Evolutionary conservation across 2,329 filamentous ascomycete species (phyloP).

Genomic region (Biscogniauxia sp.): DNA sequence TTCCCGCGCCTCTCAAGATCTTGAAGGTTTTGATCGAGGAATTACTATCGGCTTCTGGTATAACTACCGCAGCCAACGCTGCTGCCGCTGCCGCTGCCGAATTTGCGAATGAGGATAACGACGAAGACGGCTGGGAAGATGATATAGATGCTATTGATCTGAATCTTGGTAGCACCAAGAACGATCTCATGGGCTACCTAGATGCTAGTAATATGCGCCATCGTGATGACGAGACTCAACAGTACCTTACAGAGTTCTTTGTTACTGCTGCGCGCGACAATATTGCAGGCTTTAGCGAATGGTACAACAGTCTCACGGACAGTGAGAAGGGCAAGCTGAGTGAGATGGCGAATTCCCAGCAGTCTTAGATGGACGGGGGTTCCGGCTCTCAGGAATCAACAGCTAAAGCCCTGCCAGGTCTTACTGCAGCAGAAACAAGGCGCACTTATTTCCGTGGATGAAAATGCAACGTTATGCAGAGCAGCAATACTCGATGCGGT

Average conservation of each 20-base stretch:
- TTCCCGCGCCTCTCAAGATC: conserved; percentile 90
- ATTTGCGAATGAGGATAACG: conserved; percentile 60
- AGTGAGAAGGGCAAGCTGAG: conserved; percentile 57
- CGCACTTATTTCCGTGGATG: background rate
- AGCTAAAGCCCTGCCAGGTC: background rate
- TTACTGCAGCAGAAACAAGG: background rate
- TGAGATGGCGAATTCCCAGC: conserved; percentile 42
- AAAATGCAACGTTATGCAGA: background rate
- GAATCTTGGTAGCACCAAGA: conserved; percentile 64
- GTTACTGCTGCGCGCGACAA: conserved; percentile 55
- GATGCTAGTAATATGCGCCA: conserved; percentile 60
- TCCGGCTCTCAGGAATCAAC: background rate
- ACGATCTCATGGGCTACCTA: conserved; percentile 77
- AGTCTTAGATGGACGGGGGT: conserved; percentile 10
- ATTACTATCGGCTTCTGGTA: conserved; percentile 74
- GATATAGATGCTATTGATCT: conserved; percentile 75
- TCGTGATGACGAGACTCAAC: conserved; percentile 87
- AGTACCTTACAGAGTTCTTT: conserved; percentile 82
- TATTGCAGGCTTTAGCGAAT: conserved; percentile 53
- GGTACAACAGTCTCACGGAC: conserved; percentile 54
- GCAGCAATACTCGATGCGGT: background rate
- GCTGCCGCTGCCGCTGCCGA: conserved; percentile 60
- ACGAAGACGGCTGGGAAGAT: conserved; percentile 88
- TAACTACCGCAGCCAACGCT: conserved; percentile 56
- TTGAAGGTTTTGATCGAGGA: conserved; percentile 95